Evolutionary conservation across 352 stramenopile genomes (phyloP), one percentile per base, ranked within the genome.

Genomic region (Pythium insidiosum): DNA sequence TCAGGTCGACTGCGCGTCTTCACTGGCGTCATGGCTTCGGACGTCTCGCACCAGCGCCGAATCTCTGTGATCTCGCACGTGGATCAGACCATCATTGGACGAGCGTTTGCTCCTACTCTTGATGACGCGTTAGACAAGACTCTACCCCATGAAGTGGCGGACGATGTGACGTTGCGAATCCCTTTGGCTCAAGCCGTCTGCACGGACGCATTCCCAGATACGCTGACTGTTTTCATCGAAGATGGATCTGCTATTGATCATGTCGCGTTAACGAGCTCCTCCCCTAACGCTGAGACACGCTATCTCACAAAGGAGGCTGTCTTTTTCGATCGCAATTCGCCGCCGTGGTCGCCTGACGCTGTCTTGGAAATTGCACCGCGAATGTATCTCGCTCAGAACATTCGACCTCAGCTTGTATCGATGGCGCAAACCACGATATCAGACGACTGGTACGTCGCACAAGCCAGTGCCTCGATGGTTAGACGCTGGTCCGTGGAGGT

Each of bases 201-300:
- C n/a, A n/a, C n/a, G 13, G 43, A 57, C 23, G 40, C 31, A 16
- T 68, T 62, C 20, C 38, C 25, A 23, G 28, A 33, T 33, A 15
- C 15, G 28, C 28, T 9, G 28, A 33, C 28, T 13, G 15, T 33
- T 33, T 33, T 33, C 9, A 33, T 33, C 28, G 28, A 33, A n/a
- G 28, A 13, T 33, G 28, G 15, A 33, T 33, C 9, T 33, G 28
- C 28, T 15, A 33, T 33, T 33, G 9, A 9, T 33, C 28, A 15
- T 33, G 28, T 9, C 56, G 15, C 15, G 28, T 13, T 33, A 15
- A 33, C 9, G 28, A 33, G 15, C 9, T 33, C n/a, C n/a, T n/a
- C n/a, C n/a, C n/a, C n/a, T n/a, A n/a, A n/a, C n/a, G n/a, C n/a
- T n/a, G n/a, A n/a, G n/a, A n/a, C n/a, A n/a, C n/a, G n/a, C n/a